Evolutionary conservation across 495 filamentous ascomycete species (phyloP), one percentile per base, ranked within the genome.

Genomic region (Ascodesmis nigricans): DNA sequence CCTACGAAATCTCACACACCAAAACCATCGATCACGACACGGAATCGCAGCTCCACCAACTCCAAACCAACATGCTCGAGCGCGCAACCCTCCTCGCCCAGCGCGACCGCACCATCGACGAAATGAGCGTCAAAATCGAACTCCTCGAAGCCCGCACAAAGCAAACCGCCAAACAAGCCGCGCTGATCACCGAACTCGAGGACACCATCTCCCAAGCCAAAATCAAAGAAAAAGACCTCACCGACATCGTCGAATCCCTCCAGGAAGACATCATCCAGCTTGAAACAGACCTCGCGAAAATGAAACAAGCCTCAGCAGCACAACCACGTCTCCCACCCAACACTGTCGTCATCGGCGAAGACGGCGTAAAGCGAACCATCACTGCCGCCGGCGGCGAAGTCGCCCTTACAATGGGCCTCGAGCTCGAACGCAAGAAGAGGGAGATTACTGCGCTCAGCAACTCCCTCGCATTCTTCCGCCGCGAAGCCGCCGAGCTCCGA

Each of bases 121-220:
- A 78, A 21, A 64, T 80, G 6, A 66, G 69, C 2, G 75, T 91
- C 40, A 90, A 91, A 53, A 84, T 91, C 47, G 87, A 93, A 55
- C 77, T 79, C 3, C 73, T 95, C 28, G 83, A 92, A 49, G 63
- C 65, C 15, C 64, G 74, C 10, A 76, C 72, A 64, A 69, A 76
- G 25, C 82, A 91, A 43, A 67, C 78, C 8, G 67, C 74, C 21
- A 75, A 78, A 38, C 72, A 75, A 50, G 58, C 64, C 15, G 61
- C 65, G 17, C 57, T 60, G 15, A 74, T 81, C 35, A 61, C 59
- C 18, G 71, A 74, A 21, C 61, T 79, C 1, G 73, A 79, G 45
- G 52, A 53, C 9, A 53, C 63, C 56, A 55, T 80, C 48, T 51
- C 60, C 36, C 50, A 67, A 49, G 67, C 66, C 46, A 50, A 66